phyloP scores from a whole-genome alignment of 1,284 basidiomycete species.

The Pseudozyma tsukubaensis region DNA sequence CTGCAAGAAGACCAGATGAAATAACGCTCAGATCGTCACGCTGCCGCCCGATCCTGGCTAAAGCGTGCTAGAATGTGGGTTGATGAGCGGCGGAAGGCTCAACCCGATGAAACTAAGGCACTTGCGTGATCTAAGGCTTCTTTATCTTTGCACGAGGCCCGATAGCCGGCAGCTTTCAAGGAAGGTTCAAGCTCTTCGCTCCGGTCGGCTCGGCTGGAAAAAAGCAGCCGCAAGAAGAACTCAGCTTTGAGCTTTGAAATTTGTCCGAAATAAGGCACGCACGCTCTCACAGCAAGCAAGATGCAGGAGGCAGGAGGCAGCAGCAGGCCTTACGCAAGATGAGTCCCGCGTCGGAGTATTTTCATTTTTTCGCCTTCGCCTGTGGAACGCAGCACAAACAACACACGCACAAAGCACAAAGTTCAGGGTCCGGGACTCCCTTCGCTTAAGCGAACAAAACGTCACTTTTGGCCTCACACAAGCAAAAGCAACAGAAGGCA shows the following conservation, averaged over 20 bases:
- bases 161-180: background rate
- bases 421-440: background rate
- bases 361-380: background rate
- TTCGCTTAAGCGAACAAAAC: no score
- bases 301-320: background rate
- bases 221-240: no score
- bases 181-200: background rate
- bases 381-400: background rate
- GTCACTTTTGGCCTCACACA: no score
- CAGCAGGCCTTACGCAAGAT: background rate
- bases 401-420: background rate
- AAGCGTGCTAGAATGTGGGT: background rate
- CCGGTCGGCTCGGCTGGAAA: no score
- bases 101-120: background rate
- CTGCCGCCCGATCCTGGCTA: no score
- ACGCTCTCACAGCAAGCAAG: background rate
- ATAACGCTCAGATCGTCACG: no score
- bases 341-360: background rate
- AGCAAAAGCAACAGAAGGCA: no score
- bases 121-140: background rate
- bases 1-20: no score
- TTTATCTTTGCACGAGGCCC: no score
- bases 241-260: background rate
- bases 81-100: conserved; percentile 1
- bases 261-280: background rate